These are phyloP conservation scores for Ramularia endophylla DNA, from an alignment of 2,329 filamentous ascomycete genomes.

Conservation along the genomic window DNA sequence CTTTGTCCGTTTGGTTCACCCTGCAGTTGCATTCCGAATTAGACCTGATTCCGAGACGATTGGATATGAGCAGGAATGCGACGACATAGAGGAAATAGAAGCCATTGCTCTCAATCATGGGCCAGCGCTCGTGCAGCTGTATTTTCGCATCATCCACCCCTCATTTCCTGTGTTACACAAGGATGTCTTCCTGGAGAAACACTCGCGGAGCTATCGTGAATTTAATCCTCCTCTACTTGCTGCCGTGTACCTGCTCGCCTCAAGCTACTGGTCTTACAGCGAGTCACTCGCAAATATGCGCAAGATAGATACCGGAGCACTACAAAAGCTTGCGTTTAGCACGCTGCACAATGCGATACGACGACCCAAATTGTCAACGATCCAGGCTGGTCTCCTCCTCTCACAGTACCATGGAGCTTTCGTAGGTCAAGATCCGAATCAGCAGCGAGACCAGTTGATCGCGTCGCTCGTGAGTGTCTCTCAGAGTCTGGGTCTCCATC, in stretches of 20 bases:
- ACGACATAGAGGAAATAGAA: constrained; percentile 65
- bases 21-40: constrained; percentile 70
- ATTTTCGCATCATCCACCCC: constrained; percentile 60
- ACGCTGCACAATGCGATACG: constrained; percentile 34
- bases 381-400: constrained; percentile 36
- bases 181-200: constrained; percentile 57
- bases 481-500: constrained; percentile 36
- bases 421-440: constrained; percentile 15
- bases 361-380: constrained; percentile 37
- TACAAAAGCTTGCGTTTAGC: constrained; percentile 33
- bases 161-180: constrained; percentile 56
- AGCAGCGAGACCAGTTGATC: constrained; percentile 25
- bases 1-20: constrained; percentile 62
- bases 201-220: constrained; percentile 51
- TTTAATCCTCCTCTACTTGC: constrained; percentile 55
- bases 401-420: constrained; percentile 32
- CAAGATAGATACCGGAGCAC: constrained; percentile 36
- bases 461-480: constrained; percentile 35
- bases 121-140: constrained; percentile 63
- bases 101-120: constrained; percentile 65
- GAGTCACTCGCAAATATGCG: constrained; percentile 43
- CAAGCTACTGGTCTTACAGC: constrained; percentile 57
- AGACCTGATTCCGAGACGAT: constrained; percentile 44
- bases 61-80: constrained; percentile 19
- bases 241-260: constrained; percentile 57